Conservation (phyloP, 2,329 filamentous ascomycete genomes). For the Arthrinium phaeospermum region DNA sequence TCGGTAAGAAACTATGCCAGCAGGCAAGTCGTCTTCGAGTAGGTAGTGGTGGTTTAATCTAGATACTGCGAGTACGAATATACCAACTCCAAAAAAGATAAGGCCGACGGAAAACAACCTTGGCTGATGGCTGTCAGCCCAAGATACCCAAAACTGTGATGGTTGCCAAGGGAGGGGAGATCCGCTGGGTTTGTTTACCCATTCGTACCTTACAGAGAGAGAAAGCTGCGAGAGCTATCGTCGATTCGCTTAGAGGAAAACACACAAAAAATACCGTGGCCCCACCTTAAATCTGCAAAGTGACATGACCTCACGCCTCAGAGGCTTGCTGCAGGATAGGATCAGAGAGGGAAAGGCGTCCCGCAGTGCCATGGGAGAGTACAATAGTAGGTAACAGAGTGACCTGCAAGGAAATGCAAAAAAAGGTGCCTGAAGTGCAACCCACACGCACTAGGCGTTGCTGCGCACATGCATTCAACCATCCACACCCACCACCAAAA, state of each 20-base stretch:
- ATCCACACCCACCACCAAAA: conserved; percentile 5
- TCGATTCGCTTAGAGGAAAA: not conserved
- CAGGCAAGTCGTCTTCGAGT: not conserved
- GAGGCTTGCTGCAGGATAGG: not conserved
- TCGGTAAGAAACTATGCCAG: not conserved
- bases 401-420: not conserved
- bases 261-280: not conserved
- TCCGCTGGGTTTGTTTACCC: not conserved
- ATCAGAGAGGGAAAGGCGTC: not conserved
- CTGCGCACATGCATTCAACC: not conserved
- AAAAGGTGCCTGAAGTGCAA: not conserved
- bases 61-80: not conserved
- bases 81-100: not conserved
- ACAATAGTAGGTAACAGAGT: no score
- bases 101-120: not conserved
- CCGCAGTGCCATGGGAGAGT: not conserved
- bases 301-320: not conserved
- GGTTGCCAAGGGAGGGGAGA: not conserved
- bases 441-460: not conserved
- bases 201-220: conserved; percentile 6
- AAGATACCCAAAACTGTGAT: not conserved
- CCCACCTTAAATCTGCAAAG: conserved; percentile 6
- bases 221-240: not conserved
- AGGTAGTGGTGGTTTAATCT: not conserved
- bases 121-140: not conserved